phyloP scores from a whole-genome alignment of 2,329 filamentous ascomycete species.

The Mariannaea sp. region DNA sequence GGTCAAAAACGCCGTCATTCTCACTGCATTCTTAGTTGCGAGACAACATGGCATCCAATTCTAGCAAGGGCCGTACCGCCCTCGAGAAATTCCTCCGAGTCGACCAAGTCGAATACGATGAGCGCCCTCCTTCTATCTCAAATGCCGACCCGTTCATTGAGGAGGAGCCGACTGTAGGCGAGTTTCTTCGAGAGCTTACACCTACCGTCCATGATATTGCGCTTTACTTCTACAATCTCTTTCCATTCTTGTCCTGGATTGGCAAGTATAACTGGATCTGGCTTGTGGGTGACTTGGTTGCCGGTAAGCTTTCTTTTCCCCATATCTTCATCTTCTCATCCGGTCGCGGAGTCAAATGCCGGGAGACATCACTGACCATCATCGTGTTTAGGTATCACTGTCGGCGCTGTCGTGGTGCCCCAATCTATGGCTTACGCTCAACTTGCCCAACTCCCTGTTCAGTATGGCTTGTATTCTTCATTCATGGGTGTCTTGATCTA shows the following conservation, averaged over 20 bases:
- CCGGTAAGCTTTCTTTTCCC: constrained; percentile 42
- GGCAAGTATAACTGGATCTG: constrained; percentile 55
- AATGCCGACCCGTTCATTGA: constrained; percentile 48
- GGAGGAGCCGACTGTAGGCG: constrained; percentile 48
- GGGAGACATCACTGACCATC: constrained; percentile 26
- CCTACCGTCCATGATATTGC: constrained; percentile 41
- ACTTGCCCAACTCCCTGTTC: constrained; percentile 52
- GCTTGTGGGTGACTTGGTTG: constrained; percentile 53
- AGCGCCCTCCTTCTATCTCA: constrained; percentile 42
- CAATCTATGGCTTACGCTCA: constrained; percentile 60
- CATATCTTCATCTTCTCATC: too few species aligned
- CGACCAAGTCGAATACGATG: constrained; percentile 40
- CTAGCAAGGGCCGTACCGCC: constrained; percentile 37
- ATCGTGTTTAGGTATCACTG: constrained; percentile 45
- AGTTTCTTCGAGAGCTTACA: constrained; percentile 47
- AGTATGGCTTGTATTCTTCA: constrained; percentile 68
- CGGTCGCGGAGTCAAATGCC: constrained; percentile 10
- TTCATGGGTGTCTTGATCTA: constrained; percentile 96
- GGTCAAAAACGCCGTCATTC: constrained; percentile 24
- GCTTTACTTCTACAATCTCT: constrained; percentile 48
- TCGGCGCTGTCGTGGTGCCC: constrained; percentile 59
- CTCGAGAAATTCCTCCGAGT: constrained; percentile 42
- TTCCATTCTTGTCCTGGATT: constrained; percentile 57
- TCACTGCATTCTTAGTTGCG: constrained; percentile 25
- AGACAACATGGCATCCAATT: constrained; percentile 26